Evolutionary conservation across 805 yeast species (phyloP).

Genomic region (Candida xiaguanensis): DNA sequence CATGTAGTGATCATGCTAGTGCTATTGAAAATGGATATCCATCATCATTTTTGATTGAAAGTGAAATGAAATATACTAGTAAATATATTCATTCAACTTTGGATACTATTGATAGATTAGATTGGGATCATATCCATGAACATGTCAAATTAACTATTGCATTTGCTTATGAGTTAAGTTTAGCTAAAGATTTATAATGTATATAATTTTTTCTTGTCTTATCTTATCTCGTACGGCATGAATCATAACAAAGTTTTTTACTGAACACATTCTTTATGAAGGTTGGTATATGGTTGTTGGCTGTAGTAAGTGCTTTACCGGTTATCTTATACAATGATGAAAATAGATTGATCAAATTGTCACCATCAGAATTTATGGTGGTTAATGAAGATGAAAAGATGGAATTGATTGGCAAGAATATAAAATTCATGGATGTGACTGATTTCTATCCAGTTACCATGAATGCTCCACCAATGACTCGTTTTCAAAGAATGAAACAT

Average conservation of each 20-base stretch:
- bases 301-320: background rate
- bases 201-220: background rate
- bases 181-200: slow-evolving; percentile 18
- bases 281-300: background rate
- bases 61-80: slow-evolving; percentile 59
- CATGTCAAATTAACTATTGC: slow-evolving; percentile 78
- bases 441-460: slow-evolving; percentile 32
- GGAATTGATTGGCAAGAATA: slow-evolving; percentile 36
- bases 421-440: slow-evolving; percentile 63
- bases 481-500: background rate
- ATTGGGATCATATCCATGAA: slow-evolving; percentile 74
- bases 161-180: slow-evolving; percentile 64
- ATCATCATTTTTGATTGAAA: slow-evolving; percentile 76
- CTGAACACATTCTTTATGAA: background rate
- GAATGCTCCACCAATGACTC: background rate
- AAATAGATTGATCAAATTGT: slow-evolving; percentile 28
- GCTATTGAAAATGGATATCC: slow-evolving; percentile 84
- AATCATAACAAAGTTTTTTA: slow-evolving; percentile 2
- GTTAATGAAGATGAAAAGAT: slow-evolving; percentile 34
- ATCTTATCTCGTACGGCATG: slow-evolving; percentile 1
- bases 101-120: slow-evolving; percentile 80
- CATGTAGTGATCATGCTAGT: slow-evolving; percentile 91
- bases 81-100: slow-evolving; percentile 70
- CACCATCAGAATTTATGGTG: slow-evolving; percentile 25
- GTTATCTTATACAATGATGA: background rate